Evolutionary conservation across 768 basidiomycete species (phyloP).

Genomic region (Dendrothele bispora): DNA sequence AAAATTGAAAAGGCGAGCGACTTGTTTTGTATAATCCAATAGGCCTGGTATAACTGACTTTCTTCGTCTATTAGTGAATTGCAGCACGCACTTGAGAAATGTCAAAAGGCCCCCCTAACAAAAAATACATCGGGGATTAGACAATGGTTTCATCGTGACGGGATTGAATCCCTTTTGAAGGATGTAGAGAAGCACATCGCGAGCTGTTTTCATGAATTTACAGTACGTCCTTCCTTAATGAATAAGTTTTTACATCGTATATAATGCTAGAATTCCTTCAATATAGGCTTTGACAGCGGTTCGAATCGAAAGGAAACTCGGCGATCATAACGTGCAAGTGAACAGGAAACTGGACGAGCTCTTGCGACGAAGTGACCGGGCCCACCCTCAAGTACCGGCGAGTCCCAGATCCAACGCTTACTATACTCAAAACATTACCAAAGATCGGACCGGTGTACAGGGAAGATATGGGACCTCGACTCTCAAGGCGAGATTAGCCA

Average conservation of each 20-base stretch:
- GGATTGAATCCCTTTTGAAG: constrained; percentile 1
- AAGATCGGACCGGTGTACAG: too few species aligned
- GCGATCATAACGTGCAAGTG: constrained; percentile 7
- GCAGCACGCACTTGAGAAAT: background rate
- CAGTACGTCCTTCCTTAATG: background rate
- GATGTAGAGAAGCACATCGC: constrained; percentile 10
- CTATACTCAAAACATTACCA: too few species aligned
- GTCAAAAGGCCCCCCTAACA: background rate
- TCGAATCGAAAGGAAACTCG: constrained; percentile 8
- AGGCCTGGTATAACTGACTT: background rate
- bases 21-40: background rate
- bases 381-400: too few species aligned
- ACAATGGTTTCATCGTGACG: constrained; percentile 6
- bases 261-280: background rate
- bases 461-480: too few species aligned
- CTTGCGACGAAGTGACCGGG: constrained; percentile 5
- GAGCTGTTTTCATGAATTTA: constrained; percentile 9
- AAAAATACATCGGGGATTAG: background rate
- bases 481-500: too few species aligned
- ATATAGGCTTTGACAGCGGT: constrained; percentile 5
- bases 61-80: constrained; percentile 1
- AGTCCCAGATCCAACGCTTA: too few species aligned
- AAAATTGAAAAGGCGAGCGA: constrained; percentile 2
- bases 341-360: constrained; percentile 12
- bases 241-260: too few species aligned